Evolutionary conservation across 129 eudicot genomes (phyloP).

Genomic region (Oenanthe sinensis): DNA sequence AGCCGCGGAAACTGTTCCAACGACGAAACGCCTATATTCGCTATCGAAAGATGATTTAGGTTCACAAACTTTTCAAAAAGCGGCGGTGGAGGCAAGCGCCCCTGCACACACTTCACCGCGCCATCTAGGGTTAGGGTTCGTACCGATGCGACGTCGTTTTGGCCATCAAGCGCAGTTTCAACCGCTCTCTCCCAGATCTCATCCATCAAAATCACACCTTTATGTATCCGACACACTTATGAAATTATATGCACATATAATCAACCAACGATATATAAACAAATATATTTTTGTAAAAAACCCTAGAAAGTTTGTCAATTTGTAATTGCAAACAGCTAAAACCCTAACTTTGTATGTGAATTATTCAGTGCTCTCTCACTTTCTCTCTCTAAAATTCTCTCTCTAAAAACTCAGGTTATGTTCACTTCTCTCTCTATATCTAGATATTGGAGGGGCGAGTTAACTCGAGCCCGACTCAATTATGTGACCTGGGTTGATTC

Average conservation of each 20-base stretch:
- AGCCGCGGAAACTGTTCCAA: conserved; percentile 81
- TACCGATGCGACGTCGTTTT: conserved; percentile 44
- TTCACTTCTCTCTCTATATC: conserved; percentile 12
- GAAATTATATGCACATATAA: not conserved
- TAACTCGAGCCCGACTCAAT: conserved; percentile 42
- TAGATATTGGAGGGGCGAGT: conserved; percentile 49
- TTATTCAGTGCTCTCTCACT: not conserved
- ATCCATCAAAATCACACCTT: conserved; percentile 47
- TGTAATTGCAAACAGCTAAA: conserved; percentile 18
- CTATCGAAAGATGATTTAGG: conserved; percentile 73
- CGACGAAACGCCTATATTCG: conserved; percentile 81
- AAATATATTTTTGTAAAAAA: not conserved
- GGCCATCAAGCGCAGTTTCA: conserved; percentile 88
- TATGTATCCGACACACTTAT: conserved; percentile 4
- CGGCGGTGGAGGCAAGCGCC: conserved; percentile 75
- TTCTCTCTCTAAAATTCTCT: conserved; percentile 27
- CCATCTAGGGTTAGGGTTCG: conserved; percentile 83
- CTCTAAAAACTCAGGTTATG: conserved; percentile 26
- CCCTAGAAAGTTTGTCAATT: conserved; percentile 4
- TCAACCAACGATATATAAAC: not conserved
- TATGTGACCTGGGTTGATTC: conserved; percentile 28
- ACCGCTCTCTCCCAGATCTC: conserved; percentile 99
- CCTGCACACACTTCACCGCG: conserved; percentile 88
- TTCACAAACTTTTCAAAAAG: conserved; percentile 64
- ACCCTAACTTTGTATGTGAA: conserved; percentile 26